Evolutionary conservation across 1,284 basidiomycete species (phyloP), one percentile per base, ranked within the genome.

Genomic region (Phaffia rhodozyma): DNA sequence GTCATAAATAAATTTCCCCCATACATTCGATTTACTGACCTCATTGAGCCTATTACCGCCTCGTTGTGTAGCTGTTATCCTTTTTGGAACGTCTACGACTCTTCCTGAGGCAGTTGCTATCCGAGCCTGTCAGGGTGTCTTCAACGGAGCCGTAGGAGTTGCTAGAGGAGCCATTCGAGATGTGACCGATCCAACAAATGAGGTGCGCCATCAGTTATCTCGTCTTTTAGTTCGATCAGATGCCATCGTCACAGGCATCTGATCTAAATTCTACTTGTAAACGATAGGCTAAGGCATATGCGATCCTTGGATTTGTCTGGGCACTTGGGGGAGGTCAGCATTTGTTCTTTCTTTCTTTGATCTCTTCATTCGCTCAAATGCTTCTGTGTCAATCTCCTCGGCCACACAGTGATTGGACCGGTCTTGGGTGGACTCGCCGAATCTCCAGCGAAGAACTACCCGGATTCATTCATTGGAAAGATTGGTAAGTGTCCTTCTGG

Each of bases 221-320:
- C 61, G 60, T 68, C 38, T 43, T 16, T 7, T 2, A 43, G 38
- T 43, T 2, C 38, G 16, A 43, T 43, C 38, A 7, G 7, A 11
- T 5, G 16, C 13, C 60, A 65, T 63, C 11, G 66, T 68, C 55
- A 59, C 69, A 57, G 69, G 69, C 1, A 38, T 72, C 3, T 56
- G 38, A 43, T 16, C 5, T 43, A 7, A 43, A 43, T 4, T 9
- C 5, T 34, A 34, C 9, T 43, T 5, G 16, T 43, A 62, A 97
- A 97, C 74, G 92, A 16, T 16, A 96, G 75, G 89, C 89, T 47
- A 82, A 91, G 68, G 93, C 93, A 20, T 96, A 96, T 73, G 91
- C 91, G 56, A 89, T 93, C 68, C 81, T 97, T 60, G 92, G 91
- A 25, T 96, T 96, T 75, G 91, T 86, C 68, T 97, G 93, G 93